phyloP scores from a whole-genome alignment of 495 filamentous ascomycete species.

The Podospora conica region DNA sequence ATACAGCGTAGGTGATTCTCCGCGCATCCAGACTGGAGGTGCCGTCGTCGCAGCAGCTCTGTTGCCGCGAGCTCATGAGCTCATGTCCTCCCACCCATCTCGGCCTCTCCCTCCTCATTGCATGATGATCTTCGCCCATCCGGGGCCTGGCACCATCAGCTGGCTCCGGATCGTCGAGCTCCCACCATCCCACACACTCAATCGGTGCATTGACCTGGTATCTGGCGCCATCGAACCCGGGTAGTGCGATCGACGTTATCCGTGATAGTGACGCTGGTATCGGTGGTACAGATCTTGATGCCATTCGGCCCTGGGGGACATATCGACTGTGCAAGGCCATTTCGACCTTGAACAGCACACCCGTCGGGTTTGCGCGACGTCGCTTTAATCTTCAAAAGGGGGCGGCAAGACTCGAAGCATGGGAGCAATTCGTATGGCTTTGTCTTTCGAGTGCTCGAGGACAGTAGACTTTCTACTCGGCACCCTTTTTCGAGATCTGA shows the following conservation, averaged over 20 bases:
- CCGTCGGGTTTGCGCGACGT: not conserved
- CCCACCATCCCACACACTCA: not conserved
- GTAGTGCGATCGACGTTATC: not conserved
- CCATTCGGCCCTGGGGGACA: too few relatives aligned
- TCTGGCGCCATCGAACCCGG: not conserved
- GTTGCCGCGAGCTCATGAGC: too few relatives aligned
- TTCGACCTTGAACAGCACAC: not conserved
- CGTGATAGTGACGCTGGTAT: not conserved
- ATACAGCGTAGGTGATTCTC: not conserved
- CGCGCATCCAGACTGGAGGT: not conserved
- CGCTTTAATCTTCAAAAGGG: too few relatives aligned
- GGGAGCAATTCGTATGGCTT: not conserved
- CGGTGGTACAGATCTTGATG: not conserved
- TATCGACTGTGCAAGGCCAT: too few relatives aligned
- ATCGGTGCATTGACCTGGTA: slow-evolving; percentile 4
- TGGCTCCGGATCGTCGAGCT: slow-evolving; percentile 7
- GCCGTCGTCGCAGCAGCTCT: not conserved
- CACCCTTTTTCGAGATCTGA: too few relatives aligned
- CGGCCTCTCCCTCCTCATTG: not conserved
- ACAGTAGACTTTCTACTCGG: too few relatives aligned
- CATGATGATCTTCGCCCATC: slow-evolving; percentile 12
- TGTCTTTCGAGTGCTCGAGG: not conserved
- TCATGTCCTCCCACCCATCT: not conserved
- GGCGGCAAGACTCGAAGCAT: not conserved
- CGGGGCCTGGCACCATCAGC: slow-evolving; percentile 8